Evolutionary conservation across 2,329 filamentous ascomycete genomes (phyloP).

Genomic region (Elsinoe arachidis): DNA sequence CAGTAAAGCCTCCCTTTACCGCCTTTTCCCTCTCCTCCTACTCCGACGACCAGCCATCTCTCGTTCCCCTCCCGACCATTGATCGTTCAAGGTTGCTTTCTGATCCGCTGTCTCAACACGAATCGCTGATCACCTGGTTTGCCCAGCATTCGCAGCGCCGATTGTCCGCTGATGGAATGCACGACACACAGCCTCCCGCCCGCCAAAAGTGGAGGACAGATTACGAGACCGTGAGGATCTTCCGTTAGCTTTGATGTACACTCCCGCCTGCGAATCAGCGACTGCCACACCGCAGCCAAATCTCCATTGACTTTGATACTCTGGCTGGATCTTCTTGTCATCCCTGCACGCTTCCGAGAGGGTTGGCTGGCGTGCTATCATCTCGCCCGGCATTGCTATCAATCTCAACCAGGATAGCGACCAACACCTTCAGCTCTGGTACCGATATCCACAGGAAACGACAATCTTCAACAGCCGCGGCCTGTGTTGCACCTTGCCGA

Average conservation of each 20-base stretch:
- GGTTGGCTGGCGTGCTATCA: neutral
- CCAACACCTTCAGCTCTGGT: neutral
- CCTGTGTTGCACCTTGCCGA: neutral
- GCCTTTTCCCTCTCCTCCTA: neutral
- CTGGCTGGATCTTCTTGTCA: conserved; percentile 11
- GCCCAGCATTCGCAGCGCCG: conserved; percentile 5
- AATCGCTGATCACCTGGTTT: conserved; percentile 3
- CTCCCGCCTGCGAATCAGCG: conserved; percentile 6
- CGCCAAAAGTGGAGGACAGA: conserved; percentile 6
- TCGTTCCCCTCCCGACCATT: neutral
- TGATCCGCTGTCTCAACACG: neutral
- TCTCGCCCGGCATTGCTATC: neutral
- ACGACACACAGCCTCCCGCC: conserved; percentile 11
- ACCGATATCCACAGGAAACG: neutral
- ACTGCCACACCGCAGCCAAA: conserved; percentile 9
- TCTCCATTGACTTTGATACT: conserved; percentile 10
- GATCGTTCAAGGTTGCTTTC: neutral
- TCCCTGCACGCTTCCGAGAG: neutral
- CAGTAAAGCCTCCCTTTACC: neutral
- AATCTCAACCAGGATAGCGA: neutral
- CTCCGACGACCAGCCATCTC: conserved; percentile 8
- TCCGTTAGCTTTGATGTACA: conserved; percentile 8
- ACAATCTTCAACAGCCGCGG: neutral
- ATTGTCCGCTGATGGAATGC: conserved; percentile 3
- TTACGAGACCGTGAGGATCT: conserved; percentile 9